A percentile compares a stretch with the other conserved stretches of the same genome.
phyloP scores from a whole-genome alignment of 768 basidiomycete genomes.

The Epithele typhae region DNA sequence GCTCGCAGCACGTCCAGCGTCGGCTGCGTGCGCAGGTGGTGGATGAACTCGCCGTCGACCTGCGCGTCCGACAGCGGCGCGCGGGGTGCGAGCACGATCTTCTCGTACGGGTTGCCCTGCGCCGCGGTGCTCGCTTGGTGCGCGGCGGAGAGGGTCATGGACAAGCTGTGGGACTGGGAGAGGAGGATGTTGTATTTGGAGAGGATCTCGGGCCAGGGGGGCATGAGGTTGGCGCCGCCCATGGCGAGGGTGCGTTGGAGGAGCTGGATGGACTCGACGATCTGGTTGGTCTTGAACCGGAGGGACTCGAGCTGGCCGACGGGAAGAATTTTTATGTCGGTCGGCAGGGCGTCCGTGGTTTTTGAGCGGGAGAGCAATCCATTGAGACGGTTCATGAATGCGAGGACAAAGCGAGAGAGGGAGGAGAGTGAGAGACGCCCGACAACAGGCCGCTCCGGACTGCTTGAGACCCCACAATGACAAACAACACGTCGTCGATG shows the following conservation, averaged over 20 bases:
- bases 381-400: too few species aligned
- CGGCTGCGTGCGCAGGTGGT: conserved; percentile 74
- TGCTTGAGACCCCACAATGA: too few species aligned
- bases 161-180: conserved; percentile 78
- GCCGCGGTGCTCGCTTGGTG: conserved; percentile 13
- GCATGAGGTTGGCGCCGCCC: conserved; percentile 56
- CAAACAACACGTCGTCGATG: too few species aligned
- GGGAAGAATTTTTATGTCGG: conserved; percentile 42
- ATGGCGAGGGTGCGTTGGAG: conserved; percentile 62
- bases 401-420: too few species aligned
- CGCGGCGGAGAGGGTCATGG: conserved; percentile 50
- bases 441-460: too few species aligned
- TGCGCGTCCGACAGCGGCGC: conserved; percentile 55
- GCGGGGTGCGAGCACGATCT: conserved; percentile 55
- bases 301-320: conserved; percentile 72
- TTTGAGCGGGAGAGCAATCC: too few species aligned
- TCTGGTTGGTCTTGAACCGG: conserved; percentile 71
- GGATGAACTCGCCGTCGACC: conserved; percentile 69
- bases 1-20: conserved; percentile 68
- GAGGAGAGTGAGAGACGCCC: too few species aligned
- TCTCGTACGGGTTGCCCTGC: conserved; percentile 50
- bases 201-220: conserved; percentile 81
- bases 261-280: conserved; percentile 69
- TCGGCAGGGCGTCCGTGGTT: too few species aligned
- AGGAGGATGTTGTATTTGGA: conserved; percentile 83